Conservation (phyloP, 495 filamentous ascomycete species). For the Annulohypoxylon stygium region DNA sequence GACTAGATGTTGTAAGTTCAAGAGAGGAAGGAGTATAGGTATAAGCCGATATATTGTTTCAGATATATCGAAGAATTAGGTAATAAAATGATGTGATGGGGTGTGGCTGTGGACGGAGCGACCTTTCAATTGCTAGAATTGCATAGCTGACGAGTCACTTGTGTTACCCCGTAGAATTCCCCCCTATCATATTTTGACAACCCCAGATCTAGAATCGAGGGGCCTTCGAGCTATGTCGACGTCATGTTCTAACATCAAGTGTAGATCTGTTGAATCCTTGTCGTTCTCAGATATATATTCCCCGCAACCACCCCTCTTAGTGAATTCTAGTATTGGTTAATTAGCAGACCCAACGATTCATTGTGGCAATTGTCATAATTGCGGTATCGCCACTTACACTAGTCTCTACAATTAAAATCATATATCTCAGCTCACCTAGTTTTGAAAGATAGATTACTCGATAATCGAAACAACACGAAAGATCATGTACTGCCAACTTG, state of each 20-base stretch:
- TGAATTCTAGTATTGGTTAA: conserved; percentile 12
- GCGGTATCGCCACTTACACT: background rate
- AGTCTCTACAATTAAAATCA: background rate
- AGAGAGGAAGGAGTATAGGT: too few relatives aligned
- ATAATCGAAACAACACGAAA: background rate
- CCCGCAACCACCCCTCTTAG: conserved; percentile 7
- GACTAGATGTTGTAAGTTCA: too few relatives aligned
- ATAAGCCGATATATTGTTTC: too few relatives aligned
- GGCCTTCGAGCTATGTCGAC: conserved; percentile 17
- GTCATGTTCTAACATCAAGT: conserved; percentile 27
- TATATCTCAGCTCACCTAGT: background rate
- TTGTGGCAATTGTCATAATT: background rate
- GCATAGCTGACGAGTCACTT: conserved; percentile 16
- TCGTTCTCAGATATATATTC: conserved; percentile 5
- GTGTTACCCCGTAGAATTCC: conserved; percentile 22
- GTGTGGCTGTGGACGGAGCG: background rate
- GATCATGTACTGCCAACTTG: conserved; percentile 29
- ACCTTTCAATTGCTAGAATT: conserved; percentile 26
- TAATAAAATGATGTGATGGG: too few relatives aligned
- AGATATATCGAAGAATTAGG: too few relatives aligned
- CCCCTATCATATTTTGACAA: conserved; percentile 21
- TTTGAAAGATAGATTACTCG: background rate
- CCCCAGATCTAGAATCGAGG: conserved; percentile 4
- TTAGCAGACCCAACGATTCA: conserved; percentile 3
- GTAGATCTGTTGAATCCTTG: background rate